A percentile compares a stretch with the other conserved stretches of the same genome.
Evolutionary conservation across 192 early-diverging fungal genomes (phyloP).

Genomic region (Podila horticola): DNA sequence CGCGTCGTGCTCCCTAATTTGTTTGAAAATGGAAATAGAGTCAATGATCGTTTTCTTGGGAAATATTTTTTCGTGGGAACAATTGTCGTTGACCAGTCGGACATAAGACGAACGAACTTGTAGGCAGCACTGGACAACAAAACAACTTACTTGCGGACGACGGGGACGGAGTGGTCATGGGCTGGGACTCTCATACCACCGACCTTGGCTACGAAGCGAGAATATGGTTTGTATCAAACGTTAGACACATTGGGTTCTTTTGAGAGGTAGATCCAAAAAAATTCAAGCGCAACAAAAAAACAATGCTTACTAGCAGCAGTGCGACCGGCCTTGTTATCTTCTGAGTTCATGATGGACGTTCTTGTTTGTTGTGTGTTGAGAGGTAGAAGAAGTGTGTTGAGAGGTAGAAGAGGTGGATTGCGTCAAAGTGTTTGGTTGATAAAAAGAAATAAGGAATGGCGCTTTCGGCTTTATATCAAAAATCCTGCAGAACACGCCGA

Average conservation of each 20-base stretch:
- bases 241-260: background rate
- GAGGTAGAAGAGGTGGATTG: background rate
- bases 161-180: conserved; percentile 38
- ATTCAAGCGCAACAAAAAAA: background rate
- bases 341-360: conserved; percentile 29
- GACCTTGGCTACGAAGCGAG: conserved; percentile 27
- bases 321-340: conserved; percentile 36
- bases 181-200: conserved; percentile 42
- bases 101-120: background rate
- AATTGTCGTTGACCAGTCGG: background rate
- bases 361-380: background rate
- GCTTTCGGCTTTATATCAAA: background rate
- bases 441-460: background rate
- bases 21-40: background rate
- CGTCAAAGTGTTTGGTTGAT: conserved; percentile 1
- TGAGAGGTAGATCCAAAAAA: background rate
- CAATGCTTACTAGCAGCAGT: conserved; percentile 28
- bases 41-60: background rate
- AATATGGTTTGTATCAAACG: too few relatives aligned
- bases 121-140: background rate
- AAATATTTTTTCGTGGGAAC: background rate
- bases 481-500: background rate
- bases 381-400: background rate
- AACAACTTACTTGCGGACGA: conserved; percentile 45
- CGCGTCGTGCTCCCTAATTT: conserved; percentile 28